Conservation (phyloP, 352 stramenopile species). For the Phytopythium chamaehyphon region DNA sequence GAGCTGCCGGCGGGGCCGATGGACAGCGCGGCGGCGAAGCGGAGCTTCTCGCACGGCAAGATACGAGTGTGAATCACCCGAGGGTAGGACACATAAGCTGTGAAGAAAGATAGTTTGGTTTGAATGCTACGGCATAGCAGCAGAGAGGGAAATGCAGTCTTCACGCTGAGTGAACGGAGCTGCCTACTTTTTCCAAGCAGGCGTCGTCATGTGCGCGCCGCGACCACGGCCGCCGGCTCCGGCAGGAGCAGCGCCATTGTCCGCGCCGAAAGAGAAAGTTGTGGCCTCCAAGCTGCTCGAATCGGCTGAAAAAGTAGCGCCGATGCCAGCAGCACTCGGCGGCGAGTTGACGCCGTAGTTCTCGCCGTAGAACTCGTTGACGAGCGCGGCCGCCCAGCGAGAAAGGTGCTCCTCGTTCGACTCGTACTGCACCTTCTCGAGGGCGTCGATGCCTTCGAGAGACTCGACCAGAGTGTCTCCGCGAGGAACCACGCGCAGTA, state of each 20-base stretch:
- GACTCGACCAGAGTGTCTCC: constrained; percentile 57
- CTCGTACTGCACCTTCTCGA: constrained; percentile 78
- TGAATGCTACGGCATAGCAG: too few relatives aligned
- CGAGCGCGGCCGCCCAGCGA: constrained; percentile 57
- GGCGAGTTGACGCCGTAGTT: constrained; percentile 77
- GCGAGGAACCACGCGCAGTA: constrained; percentile 54
- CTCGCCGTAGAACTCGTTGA: constrained; percentile 85
- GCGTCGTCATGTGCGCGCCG: constrained; percentile 62
- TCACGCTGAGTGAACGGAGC: too few relatives aligned
- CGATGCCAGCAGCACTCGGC: constrained; percentile 18
- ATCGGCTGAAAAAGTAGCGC: constrained; percentile 12
- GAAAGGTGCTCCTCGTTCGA: constrained; percentile 52
- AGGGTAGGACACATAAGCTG: too few relatives aligned
- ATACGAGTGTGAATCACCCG: constrained; percentile 1
- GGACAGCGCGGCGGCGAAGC: background rate
- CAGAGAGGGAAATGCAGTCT: too few relatives aligned
- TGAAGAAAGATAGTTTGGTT: too few relatives aligned
- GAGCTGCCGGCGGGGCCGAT: background rate
- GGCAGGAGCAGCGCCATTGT: constrained; percentile 6
- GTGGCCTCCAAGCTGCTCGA: constrained; percentile 12
- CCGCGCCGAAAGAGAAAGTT: constrained; percentile 16
- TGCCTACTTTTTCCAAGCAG: constrained; percentile 59
- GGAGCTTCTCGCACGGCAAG: constrained; percentile 5
- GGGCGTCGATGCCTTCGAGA: constrained; percentile 67
- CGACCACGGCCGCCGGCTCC: constrained; percentile 45